Conservation (phyloP, 2,329 filamentous ascomycete species). For the Fusarium sp. region DNA sequence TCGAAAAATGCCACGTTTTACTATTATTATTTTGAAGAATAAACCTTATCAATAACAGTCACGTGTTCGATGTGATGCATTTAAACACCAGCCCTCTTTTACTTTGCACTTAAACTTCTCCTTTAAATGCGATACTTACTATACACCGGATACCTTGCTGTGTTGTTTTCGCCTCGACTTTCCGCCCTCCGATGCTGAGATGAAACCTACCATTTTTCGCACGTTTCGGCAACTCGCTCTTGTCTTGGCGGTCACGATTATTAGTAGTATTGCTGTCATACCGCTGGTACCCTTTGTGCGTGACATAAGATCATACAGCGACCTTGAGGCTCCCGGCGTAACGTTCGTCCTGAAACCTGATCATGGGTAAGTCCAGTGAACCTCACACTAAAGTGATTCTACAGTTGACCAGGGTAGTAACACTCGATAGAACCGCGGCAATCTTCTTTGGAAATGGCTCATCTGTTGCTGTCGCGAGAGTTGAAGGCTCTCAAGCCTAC, state of each 20-base stretch:
- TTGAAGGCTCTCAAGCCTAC: background rate
- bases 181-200: too few species aligned
- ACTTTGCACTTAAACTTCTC: too few species aligned
- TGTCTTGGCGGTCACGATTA: background rate
- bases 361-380: background rate
- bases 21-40: too few species aligned
- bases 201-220: too few species aligned
- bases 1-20: too few species aligned
- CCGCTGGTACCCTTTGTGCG: background rate
- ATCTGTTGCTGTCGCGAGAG: background rate
- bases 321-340: background rate
- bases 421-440: background rate
- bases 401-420: background rate
- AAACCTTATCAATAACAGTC: too few species aligned
- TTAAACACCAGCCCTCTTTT: too few species aligned
- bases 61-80: too few species aligned
- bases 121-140: too few species aligned
- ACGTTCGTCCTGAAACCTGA: background rate
- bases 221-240: background rate
- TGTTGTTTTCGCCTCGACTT: too few species aligned
- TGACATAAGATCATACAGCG: background rate
- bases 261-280: accelerated
- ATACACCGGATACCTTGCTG: too few species aligned
- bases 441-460: background rate
- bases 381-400: too few species aligned